These are phyloP conservation scores for Pneumocystis carinii DNA, from an alignment of 1,139 yeast genomes.

Conservation along the genomic window DNA sequence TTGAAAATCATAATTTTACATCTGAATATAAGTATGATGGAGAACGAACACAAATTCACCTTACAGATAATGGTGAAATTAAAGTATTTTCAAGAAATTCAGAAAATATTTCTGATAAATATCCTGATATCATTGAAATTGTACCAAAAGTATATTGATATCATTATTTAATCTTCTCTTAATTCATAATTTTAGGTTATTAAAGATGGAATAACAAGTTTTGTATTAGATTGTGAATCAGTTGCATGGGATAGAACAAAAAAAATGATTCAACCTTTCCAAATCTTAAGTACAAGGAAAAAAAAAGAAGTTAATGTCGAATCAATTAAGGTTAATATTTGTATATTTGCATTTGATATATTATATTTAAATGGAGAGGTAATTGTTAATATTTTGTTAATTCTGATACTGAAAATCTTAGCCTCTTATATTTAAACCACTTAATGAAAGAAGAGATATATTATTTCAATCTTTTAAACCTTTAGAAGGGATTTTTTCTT, in stretches of 20 bases:
- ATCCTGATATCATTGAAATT: constrained; percentile 65
- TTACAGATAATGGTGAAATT: constrained; percentile 49
- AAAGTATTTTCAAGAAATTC: constrained; percentile 82
- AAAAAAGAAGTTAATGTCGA: constrained; percentile 80
- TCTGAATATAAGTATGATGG: constrained; percentile 97
- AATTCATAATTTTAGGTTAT: constrained; percentile 46
- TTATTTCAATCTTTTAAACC: constrained; percentile 43
- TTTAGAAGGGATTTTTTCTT: constrained; percentile 64
- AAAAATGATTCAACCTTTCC: constrained; percentile 77
- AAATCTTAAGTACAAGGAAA: constrained; percentile 79
- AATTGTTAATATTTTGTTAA: constrained; percentile 13
- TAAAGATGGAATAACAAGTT: constrained; percentile 28
- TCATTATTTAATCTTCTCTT: background rate
- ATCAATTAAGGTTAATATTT: constrained; percentile 78
- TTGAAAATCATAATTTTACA: constrained; percentile 53
- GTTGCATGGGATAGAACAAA: constrained; percentile 90
- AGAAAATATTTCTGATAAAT: constrained; percentile 91
- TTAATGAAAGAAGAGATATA: constrained; percentile 52
- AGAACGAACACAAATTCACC: constrained; percentile 90
- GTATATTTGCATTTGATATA: constrained; percentile 82
- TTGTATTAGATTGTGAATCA: constrained; percentile 89
- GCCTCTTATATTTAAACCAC: constrained; percentile 48
- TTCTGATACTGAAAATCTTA: background rate
- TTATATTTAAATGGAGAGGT: constrained; percentile 51
- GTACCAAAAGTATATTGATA: background rate